Percentiles rank a stretch among this genome's conserved stretches.
Conservation (phyloP, 768 basidiomycete genomes). For the Boletus bicolor region DNA sequence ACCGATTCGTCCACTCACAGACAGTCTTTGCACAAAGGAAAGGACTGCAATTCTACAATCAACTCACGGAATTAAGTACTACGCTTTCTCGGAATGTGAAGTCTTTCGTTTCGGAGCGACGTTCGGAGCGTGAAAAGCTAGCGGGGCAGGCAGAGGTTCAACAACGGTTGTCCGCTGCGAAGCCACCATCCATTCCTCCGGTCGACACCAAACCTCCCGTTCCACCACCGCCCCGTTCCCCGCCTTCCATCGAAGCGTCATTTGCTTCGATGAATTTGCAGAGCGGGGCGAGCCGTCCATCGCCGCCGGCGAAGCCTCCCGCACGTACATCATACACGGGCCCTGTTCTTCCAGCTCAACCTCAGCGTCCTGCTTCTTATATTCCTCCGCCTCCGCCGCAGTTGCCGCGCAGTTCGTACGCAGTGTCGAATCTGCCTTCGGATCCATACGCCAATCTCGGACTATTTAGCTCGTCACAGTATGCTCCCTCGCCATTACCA, state of each 20-base stretch:
- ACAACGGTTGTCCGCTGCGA: conserved; percentile 50
- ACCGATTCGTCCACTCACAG: conserved; percentile 7
- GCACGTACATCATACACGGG: conserved; percentile 28
- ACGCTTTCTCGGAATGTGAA: conserved; percentile 58
- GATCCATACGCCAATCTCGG: conserved; percentile 38
- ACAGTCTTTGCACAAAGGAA: conserved; percentile 47
- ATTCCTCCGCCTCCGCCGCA: conserved; percentile 25
- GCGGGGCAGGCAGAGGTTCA: conserved; percentile 69
- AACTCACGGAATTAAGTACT: conserved; percentile 62
- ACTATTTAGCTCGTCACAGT: conserved; percentile 24
- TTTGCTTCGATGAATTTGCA: conserved; percentile 58
- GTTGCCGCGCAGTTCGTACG: conserved; percentile 24
- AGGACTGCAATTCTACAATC: conserved; percentile 85
- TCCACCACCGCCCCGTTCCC: conserved; percentile 41
- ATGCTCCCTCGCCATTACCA: not conserved
- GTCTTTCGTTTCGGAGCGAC: conserved; percentile 60
- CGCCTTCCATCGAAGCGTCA: conserved; percentile 44
- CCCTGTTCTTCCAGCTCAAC: conserved; percentile 13
- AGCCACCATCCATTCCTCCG: conserved; percentile 35
- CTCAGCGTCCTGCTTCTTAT: conserved; percentile 22
- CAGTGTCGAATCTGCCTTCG: conserved; percentile 19
- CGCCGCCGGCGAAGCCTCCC: conserved; percentile 29
- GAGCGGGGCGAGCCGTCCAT: conserved; percentile 23
- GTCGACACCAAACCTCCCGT: conserved; percentile 49
- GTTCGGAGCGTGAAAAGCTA: conserved; percentile 66